phyloP scores from a whole-genome alignment of 2,329 filamentous ascomycete species.

The Monosporascus sp. region DNA sequence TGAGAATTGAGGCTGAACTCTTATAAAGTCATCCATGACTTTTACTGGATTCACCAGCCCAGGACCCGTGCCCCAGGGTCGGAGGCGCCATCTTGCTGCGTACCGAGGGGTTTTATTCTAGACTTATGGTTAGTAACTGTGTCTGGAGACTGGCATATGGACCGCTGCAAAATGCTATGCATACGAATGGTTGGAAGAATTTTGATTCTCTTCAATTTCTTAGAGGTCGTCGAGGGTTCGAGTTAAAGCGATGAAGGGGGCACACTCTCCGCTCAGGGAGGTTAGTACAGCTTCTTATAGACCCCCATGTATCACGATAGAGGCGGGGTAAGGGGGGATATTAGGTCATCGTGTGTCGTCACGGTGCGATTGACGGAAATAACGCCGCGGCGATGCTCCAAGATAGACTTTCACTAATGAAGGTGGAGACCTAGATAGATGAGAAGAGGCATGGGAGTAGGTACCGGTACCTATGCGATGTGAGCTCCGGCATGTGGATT shows the following conservation, averaged over 20 bases:
- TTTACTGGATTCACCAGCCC: slow-evolving; percentile 24
- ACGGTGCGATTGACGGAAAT: background rate
- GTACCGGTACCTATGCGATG: background rate
- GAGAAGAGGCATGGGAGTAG: background rate
- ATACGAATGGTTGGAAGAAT: background rate
- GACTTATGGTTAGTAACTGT: background rate
- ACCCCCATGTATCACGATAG: background rate
- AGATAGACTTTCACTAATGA: background rate
- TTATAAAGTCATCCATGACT: slow-evolving; percentile 20
- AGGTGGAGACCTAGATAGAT: background rate
- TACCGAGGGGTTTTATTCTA: slow-evolving; percentile 14
- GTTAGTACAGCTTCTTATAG: background rate
- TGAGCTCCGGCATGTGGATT: background rate
- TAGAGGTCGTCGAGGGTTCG: background rate
- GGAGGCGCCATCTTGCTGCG: slow-evolving; percentile 19
- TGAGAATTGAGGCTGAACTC: slow-evolving; percentile 22
- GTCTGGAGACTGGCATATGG: background rate
- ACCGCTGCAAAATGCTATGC: background rate
- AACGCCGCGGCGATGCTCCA: background rate
- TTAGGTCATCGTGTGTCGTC: background rate
- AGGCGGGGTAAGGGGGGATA: background rate
- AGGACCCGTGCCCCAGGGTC: slow-evolving; percentile 19
- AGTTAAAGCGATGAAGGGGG: background rate
- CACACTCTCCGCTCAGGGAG: background rate
- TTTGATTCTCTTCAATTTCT: background rate